These are phyloP conservation scores for Talaromyces sp. DNA, from an alignment of 2,329 filamentous ascomycete species.

Conservation along the genomic window DNA sequence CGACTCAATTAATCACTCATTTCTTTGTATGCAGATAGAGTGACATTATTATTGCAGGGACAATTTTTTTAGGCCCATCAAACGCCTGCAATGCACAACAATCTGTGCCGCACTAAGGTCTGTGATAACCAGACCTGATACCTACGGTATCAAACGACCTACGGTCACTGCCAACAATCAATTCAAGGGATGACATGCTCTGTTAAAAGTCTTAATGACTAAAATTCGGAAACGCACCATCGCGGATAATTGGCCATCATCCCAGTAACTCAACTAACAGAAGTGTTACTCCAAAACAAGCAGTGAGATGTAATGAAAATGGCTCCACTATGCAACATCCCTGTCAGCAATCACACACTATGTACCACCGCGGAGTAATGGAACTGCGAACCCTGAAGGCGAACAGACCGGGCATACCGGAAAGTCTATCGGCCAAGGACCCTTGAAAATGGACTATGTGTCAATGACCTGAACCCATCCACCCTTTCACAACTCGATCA, in stretches of 20 bases:
- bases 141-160: neutral
- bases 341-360: neutral
- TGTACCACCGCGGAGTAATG: neutral
- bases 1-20: too few relatives aligned
- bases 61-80: neutral
- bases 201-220: neutral
- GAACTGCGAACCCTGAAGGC: neutral
- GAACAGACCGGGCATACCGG: neutral
- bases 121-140: neutral
- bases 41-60: neutral
- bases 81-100: neutral
- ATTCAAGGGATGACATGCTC: neutral
- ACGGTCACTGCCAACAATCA: neutral
- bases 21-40: neutral
- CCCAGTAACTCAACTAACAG: neutral
- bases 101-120: neutral
- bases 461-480: neutral
- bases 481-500: too few relatives aligned
- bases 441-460: neutral
- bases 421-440: neutral
- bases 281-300: neutral
- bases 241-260: neutral
- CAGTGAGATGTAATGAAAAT: neutral
- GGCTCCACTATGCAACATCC: neutral
- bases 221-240: neutral